Conservation (phyloP, 495 filamentous ascomycete species). For the Aspergillus panamensis region DNA sequence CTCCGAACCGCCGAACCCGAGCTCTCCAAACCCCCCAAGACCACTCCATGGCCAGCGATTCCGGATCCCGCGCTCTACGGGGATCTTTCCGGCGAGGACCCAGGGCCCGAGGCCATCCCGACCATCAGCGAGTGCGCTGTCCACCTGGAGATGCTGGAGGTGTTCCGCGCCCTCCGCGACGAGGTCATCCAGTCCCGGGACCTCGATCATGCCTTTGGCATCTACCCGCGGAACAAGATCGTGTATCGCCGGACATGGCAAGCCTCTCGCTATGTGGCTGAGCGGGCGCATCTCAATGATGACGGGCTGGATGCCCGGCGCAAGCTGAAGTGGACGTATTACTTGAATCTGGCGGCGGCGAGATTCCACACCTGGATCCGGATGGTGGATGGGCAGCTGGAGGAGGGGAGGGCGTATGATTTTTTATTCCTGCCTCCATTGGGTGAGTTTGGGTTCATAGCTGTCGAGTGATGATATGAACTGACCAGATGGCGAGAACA, state of each 20-base stretch:
- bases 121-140: conserved; percentile 29
- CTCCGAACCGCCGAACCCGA: too few relatives aligned
- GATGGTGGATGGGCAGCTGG: not conserved
- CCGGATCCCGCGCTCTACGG: too few relatives aligned
- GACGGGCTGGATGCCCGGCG: conserved; percentile 8
- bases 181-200: conserved; percentile 6
- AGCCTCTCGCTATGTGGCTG: not conserved
- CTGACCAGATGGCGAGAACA: too few relatives aligned
- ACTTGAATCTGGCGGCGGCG: conserved; percentile 18
- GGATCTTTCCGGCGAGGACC: too few relatives aligned
- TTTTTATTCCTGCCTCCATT: conserved; percentile 14
- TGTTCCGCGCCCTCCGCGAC: conserved; percentile 23
- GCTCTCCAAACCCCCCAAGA: too few relatives aligned
- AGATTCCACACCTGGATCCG: conserved; percentile 22
- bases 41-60: too few relatives aligned
- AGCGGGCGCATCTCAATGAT: conserved; percentile 11
- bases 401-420: not conserved
- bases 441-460: too few relatives aligned
- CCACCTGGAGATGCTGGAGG: conserved; percentile 36
- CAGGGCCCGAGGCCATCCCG: conserved; percentile 11
- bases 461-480: too few relatives aligned
- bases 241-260: conserved; percentile 5
- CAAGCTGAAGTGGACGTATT: conserved; percentile 21
- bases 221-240: conserved; percentile 5
- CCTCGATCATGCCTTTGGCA: conserved; percentile 10